Conservation (phyloP, 768 basidiomycete genomes). For the Pleurotus cornucopiae region DNA sequence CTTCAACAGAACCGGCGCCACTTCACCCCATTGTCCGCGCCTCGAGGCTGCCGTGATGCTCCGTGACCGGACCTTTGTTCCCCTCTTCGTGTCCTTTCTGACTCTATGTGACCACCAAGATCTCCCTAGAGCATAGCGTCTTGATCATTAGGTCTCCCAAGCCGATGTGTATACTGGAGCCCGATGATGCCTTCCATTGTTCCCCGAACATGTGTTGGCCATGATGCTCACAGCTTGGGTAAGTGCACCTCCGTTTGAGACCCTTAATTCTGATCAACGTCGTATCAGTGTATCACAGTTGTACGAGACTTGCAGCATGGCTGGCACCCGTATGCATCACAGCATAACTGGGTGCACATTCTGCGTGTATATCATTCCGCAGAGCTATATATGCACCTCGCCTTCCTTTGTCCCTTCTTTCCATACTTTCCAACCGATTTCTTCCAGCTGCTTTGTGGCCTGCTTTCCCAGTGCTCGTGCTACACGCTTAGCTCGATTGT, state of each 20-base stretch:
- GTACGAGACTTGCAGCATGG: too few species aligned
- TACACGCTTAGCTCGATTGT: neutral
- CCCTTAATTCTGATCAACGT: neutral
- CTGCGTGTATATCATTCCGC: slow-evolving; percentile 7
- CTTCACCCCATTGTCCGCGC: neutral
- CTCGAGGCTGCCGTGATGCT: neutral
- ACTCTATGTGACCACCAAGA: too few species aligned
- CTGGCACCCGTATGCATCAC: neutral
- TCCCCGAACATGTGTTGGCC: neutral
- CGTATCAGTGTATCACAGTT: neutral
- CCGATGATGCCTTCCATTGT: too few species aligned
- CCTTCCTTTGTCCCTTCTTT: neutral
- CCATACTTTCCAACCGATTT: neutral
- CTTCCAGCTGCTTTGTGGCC: neutral
- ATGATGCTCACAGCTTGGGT: neutral
- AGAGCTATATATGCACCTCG: neutral
- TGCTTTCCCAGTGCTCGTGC: neutral
- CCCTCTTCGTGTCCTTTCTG: neutral
- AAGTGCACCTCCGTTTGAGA: neutral
- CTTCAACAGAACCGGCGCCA: too few species aligned
- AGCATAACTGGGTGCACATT: neutral
- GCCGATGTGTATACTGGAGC: too few species aligned
- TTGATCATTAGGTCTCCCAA: too few species aligned
- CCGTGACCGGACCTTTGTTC: neutral
- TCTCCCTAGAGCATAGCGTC: too few species aligned